Base-by-base conservation (phyloP, 768 basidiomycete species). In the Podaxis carcinomalis region DNA sequence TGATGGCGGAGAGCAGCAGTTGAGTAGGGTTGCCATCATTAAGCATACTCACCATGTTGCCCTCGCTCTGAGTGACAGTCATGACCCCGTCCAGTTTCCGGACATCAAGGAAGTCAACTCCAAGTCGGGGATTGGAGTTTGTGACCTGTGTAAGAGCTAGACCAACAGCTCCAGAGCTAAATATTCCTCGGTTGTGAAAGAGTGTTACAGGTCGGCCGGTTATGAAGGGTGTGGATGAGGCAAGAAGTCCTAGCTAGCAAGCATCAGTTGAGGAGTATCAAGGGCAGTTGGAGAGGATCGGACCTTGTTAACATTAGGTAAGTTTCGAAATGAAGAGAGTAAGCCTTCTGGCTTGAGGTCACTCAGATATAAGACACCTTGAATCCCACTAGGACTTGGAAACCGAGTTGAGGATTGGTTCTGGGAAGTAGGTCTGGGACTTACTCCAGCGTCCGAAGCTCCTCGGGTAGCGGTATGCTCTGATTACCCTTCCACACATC, bases 191-290 rank as follows among this genome's bases (percentile, higher is more conserved):
- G 53, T 88, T 81, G 61, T 79, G 72, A 62, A 92, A 85, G 9
- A 93, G 74, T 0, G 91, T 92, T 28, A 87, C 82, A 0, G 87
- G 85, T 19, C 87, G 75, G 13, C 90, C 92, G 1, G 89, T 92
- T 4, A 90, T 73, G 69, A 93, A 93, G 0, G 90, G 90, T 1
- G 92, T 93, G 2, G 90, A 87, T 0, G 90, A 78, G 0, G 86
- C 87, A 21, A 88, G 70, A 19, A 92, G 77, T 3, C 90, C 89
- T 56, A 90, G 72, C 84, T 90, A 62, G 32, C 44, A 57, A 44
- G 9, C 11, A 19, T 50, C 14, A 42, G 44, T n/a, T 4, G 3
- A 19, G 9, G 19, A 13, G 28, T 19, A 51, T 49, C 23, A 40
- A 32, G 42, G 13, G 14, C 7, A 50, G 19, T 23, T 19, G 11